Percentiles rank a stretch among this genome's conserved stretches.
phyloP scores from a whole-genome alignment of 1,284 basidiomycete genomes.

The Ustilago cynodontis region DNA sequence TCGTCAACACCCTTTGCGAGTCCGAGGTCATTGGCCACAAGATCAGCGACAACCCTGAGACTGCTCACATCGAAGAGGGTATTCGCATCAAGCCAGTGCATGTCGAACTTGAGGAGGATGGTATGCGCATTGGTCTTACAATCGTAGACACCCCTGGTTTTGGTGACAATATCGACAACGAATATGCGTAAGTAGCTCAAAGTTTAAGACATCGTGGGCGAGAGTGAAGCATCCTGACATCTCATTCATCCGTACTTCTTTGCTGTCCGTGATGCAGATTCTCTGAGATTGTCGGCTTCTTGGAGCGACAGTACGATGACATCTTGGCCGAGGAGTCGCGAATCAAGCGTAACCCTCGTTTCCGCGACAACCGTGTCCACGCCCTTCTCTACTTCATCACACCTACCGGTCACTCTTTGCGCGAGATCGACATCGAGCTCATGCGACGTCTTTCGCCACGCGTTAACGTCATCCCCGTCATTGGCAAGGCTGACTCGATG shows the following conservation, averaged over 20 bases:
- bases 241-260: background rate
- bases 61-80: constrained; percentile 93
- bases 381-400: constrained; percentile 98
- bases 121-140: constrained; percentile 95
- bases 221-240: background rate
- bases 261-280: constrained; percentile 46
- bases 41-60: constrained; percentile 84
- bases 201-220: background rate
- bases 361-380: constrained; percentile 91
- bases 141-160: constrained; percentile 99
- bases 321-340: constrained; percentile 98
- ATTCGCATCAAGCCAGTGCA: constrained; percentile 96
- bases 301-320: constrained; percentile 99
- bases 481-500: constrained; percentile 96
- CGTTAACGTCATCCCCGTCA: constrained; percentile 98
- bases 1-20: constrained; percentile 70
- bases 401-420: constrained; percentile 86
- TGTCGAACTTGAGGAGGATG: constrained; percentile 98
- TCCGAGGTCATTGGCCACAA: constrained; percentile 76
- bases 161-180: constrained; percentile 98
- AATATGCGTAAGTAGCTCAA: constrained; percentile 83
- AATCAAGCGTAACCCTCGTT: constrained; percentile 99
- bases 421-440: constrained; percentile 94
- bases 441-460: constrained; percentile 67
- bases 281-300: constrained; percentile 90